Percentiles rank a stretch among this genome's conserved stretches.
Evolutionary conservation across 805 yeast species (phyloP).

Genomic region (Saccharomycopsis guyanensis): DNA sequence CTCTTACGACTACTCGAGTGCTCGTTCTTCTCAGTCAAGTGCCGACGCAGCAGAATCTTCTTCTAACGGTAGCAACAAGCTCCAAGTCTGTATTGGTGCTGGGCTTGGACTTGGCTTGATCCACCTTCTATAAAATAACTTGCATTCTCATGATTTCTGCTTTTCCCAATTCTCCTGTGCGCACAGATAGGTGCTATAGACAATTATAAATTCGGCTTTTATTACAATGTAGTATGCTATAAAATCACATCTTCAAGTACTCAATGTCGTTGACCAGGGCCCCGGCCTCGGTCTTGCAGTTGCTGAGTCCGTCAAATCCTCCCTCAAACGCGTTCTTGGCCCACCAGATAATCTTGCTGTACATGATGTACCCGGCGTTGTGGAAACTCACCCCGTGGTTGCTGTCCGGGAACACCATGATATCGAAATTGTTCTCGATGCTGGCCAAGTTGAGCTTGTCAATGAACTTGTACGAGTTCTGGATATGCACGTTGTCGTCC

Average conservation of each 20-base stretch:
- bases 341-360: constrained; percentile 63
- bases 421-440: constrained; percentile 70
- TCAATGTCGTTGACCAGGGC: background rate
- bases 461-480: constrained; percentile 54
- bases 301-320: constrained; percentile 28
- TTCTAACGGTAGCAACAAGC: background rate
- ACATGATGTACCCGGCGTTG: constrained; percentile 63
- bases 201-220: no score
- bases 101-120: background rate
- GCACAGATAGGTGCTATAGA: no score
- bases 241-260: background rate
- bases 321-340: constrained; percentile 51
- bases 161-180: no score
- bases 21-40: background rate
- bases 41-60: background rate
- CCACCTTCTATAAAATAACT: background rate
- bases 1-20: constrained; percentile 1
- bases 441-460: constrained; percentile 45
- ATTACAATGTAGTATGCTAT: no score
- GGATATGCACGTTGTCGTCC: constrained; percentile 78
- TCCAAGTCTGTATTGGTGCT: background rate
- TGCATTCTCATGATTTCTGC: no score
- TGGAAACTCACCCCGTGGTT: constrained; percentile 70
- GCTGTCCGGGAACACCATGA: constrained; percentile 74
- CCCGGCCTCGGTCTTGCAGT: background rate